Base-by-base conservation (phyloP, 2,329 filamentous ascomycete genomes). In the Diaporthe ampelina region DNA sequence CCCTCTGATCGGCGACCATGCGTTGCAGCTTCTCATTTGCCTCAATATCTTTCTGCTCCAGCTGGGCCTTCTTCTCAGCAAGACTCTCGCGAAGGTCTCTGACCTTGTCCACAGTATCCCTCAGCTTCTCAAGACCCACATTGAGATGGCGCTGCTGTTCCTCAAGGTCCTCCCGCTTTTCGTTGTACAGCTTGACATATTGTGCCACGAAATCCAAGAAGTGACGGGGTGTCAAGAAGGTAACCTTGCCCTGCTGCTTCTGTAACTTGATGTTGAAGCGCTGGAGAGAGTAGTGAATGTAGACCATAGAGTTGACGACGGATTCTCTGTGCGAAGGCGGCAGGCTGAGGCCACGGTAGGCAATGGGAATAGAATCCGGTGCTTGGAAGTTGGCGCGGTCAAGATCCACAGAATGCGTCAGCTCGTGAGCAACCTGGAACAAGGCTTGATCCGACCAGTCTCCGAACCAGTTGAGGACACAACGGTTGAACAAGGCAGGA, bases 381-480 rank as follows among this genome's bases (percentile, higher is more conserved):
- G 95, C 94, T 70, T 89, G 87, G 83, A 96, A 99, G 80, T 92
- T 95, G 70, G 94, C 88, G 76, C 95, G 93, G 81, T 99, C 97
- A 72, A 99, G 89, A 82, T 99, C 97, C 74, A 99, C 92, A n/a
- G 95, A 96, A 77, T 97, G 94, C 0, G 97, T 99, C 74, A 99
- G 91, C 84, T 99, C 97, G 76, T 94, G 95, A 32, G 94, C 95
- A 76, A 99, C 97, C 84, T 99, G 97, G 92, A 97, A 99, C 26
- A 99, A 90, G 50, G 97, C 97, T 85, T 99, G 97, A 83, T 99
- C 97, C 70, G 97, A 99, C 97, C 97, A 99, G 85, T 99, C 97
- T 77, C 97, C 97, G 82, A 99, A 98, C 97, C 97, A 99, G 85
- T 99, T 99, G 79, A 99, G 92, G 65, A 99, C 97, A 82, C 97